Base-by-base conservation (phyloP, 2,329 filamentous ascomycete species). In the Cercospora zeina region DNA sequence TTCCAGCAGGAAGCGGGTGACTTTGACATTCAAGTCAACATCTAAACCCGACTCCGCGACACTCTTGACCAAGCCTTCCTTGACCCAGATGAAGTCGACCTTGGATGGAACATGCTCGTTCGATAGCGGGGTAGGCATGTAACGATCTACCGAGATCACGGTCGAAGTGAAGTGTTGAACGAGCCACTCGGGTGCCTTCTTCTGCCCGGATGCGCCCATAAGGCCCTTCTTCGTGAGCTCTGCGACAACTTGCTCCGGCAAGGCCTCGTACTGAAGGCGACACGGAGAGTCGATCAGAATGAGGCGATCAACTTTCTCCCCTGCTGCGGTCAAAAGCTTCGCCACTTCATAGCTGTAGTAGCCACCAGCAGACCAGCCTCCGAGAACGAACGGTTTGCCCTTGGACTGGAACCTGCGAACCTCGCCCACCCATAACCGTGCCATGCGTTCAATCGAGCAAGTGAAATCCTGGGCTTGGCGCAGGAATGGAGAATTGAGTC, bases 311-410 rank as follows among this genome's bases (percentile, higher is more conserved):
- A 72, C 63, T 50, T 68, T 69, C 54, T 71, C 67, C 9, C 70
- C 70, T 1, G 58, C 61, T 8, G 45, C 63, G 2, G 55, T 64
- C 10, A 73, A 60, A 19, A 71, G 58, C 60, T 70, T 71, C 9
- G 69, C 65, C 14, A 69, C 67, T 62, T 72, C 72, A 57, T 67
- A 90, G 45, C 88, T 87, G 62, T 87, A 86, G 53, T 90, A 87
- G 36, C 89, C 89, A 27, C 89, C 89, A 1, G 88, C 89, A n/a
- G 85, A 89, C 89, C 89, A 92, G 24, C 89, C 89, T 14, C 85
- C 83, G 0, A 91, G 76, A 55, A 82, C 81, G 75, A 90, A 90
- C 0, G 87, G 86, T 59, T 62, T 57, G 0, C 79, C 78, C 11
- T 74, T 73, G 4, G 80, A 77, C 65, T 83, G 78, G 24, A 79